A percentile compares a stretch with the other conserved stretches of the same genome.
phyloP scores from a whole-genome alignment of 768 basidiomycete genomes.

The Psilocybe azurescens region DNA sequence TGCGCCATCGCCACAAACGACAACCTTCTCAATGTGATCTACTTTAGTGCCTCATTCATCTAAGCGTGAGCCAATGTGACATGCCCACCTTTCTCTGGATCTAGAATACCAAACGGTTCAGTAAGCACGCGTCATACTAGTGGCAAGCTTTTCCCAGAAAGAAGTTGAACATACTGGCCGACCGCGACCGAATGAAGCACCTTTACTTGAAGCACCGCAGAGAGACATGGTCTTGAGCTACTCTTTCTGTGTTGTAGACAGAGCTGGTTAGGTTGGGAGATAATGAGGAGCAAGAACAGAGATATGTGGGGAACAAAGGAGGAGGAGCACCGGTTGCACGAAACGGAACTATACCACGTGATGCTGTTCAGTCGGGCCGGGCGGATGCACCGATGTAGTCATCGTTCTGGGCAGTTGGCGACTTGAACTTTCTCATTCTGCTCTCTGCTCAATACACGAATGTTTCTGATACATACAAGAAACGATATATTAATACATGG shows the following conservation, averaged over 20 bases:
- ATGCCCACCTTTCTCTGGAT: slow-evolving; percentile 51
- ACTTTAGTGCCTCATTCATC: slow-evolving; percentile 11
- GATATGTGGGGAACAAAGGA: slow-evolving; percentile 11
- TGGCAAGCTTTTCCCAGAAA: not conserved
- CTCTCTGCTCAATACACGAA: not conserved
- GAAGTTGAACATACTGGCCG: slow-evolving; percentile 48
- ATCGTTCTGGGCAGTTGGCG: not conserved
- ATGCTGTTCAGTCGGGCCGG: slow-evolving; percentile 7
- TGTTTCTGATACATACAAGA: not conserved
- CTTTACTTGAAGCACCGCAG: slow-evolving; percentile 58
- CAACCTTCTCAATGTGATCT: slow-evolving; percentile 46
- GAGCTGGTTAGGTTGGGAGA: not conserved
- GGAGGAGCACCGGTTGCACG: slow-evolving; percentile 6
- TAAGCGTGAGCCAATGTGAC: not conserved
- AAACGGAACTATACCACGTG: slow-evolving; percentile 19
- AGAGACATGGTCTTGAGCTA: slow-evolving; percentile 42
- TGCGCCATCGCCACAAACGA: slow-evolving; percentile 97
- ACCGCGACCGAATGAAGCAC: slow-evolving; percentile 59
- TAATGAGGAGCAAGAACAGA: slow-evolving; percentile 2
- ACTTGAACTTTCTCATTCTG: no score
- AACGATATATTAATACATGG: slow-evolving; percentile 7
- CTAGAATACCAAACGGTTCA: slow-evolving; percentile 27
- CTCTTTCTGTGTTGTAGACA: not conserved
- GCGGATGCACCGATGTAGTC: not conserved
- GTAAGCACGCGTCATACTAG: slow-evolving; percentile 6